Base-by-base conservation (phyloP, 495 filamentous ascomycete genomes). In the Neurospora discreta region DNA sequence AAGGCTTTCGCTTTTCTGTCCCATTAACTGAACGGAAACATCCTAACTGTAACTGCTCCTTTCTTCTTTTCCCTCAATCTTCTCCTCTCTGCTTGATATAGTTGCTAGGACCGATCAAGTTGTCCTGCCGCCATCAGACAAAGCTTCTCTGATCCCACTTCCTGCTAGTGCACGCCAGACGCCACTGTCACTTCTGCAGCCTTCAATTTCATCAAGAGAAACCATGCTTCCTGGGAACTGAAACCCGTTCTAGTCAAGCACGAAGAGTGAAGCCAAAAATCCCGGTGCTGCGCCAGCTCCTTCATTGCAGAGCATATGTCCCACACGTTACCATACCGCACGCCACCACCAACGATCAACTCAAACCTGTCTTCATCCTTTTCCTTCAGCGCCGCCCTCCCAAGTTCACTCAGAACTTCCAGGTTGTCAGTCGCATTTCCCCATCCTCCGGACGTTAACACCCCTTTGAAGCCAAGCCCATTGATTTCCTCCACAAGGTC, bases 261-360 rank as follows among this genome's bases (percentile, higher is more conserved):
- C 1, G 81, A 80, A 1, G 81, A 82, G 69, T 83, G 81, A 43
- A 82, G 58, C 75, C 75, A 77, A 38, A 79, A 68, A 69, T 52
- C 73, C 8, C 76, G 73, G 16, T 69, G 38, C 23, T 39, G 39
- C 39, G 18, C 39, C 38, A 11, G 39, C 46, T 69, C 44, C 52
- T 58, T 36, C 52, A 26, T 39, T 26, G 30, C 38, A 39, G 46
- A 40, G 42, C 43, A 77, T 38, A 16, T 69, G 46, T 23, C 69
- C 72, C 11, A 70, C n/a, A 80, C 68, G 70, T 82, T 81, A 9
- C 68, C 72, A 23, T 69, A 77, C 42, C 83, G 75, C 8, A 85
- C 76, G 1, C 83, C 83, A 4, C 83, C 83, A 0, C 83, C 83
- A 23, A 82, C 77, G 39, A 85, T 76, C 26, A 84, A 73, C 71